Base-by-base conservation (phyloP, 768 basidiomycete species). In the Mycena metata region DNA sequence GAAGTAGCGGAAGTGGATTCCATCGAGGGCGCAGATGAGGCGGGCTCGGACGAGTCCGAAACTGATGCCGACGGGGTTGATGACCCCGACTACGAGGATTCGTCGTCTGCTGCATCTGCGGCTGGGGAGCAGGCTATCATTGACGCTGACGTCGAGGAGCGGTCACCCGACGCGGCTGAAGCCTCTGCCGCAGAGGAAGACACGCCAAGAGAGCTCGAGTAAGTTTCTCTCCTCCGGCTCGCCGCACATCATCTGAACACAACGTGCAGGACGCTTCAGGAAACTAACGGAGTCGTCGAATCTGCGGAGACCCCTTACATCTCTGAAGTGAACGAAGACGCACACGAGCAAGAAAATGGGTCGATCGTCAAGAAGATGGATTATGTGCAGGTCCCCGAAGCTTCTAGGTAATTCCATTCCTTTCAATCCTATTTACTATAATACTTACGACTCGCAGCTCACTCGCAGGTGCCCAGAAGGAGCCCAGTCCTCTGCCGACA, bases 1-100 rank as follows among this genome's bases (percentile, higher is more conserved):
- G 30, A 30, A 30, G 3, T 6, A 30, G 30, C 30, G 30, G 30
- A 30, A 30, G 3, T 6, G 33, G n/a, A n/a, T n/a, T 56, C 55
- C 23, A 46, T 49, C 19, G 57, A 35, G 8, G 50, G 24, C 19
- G 39, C 11, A 45, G 58, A 66, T 39, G 64, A 74, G 21, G 52
- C 74, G 21, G 57, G 65, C 17, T 56, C 55, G n/a, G 58, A 66
- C 13, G 64, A 24, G 26, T 66, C 64, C 13, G 82, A 82, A 61
- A 76, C 71, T 8, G 80, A 81, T 61, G 80, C 82, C 5, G 79
- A 81, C 55, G 82, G 79, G 10, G 79, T 79, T 39, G 73, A 81
- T 12, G 80, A 81, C 59, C 79, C 78, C 19, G 79, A 81, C 24
- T 79, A 80, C 23, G 67, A 74, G 13, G 72, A 62, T n/a, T 49